A percentile compares a stretch with the other conserved stretches of the same genome.
Conservation (phyloP, 495 filamentous ascomycete genomes). For the Aspergillus ellipticus region DNA sequence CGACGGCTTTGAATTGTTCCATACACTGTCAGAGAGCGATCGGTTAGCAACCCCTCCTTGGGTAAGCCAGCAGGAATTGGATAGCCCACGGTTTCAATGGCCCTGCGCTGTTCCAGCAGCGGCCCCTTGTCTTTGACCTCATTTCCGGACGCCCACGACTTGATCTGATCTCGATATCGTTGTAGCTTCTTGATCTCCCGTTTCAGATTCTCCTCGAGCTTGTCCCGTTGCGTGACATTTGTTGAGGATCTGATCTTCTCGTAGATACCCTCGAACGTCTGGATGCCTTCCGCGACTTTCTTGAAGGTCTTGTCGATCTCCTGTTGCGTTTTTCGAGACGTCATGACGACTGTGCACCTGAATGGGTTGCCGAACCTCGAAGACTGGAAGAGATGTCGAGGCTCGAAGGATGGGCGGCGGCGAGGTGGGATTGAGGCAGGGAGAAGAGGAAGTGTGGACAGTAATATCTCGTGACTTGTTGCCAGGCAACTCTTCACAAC, state of each 20-base stretch:
- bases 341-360: slow-evolving; percentile 55
- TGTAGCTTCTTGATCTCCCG: slow-evolving; percentile 99
- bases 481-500: slow-evolving; percentile 14
- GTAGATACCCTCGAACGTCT: slow-evolving; percentile 86
- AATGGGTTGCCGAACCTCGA: slow-evolving; percentile 13
- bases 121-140: slow-evolving; percentile 99
- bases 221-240: slow-evolving; percentile 95
- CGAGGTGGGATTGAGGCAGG: background rate
- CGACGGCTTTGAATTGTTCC: slow-evolving; percentile 99
- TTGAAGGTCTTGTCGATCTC: slow-evolving; percentile 99
- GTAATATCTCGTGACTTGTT: background rate
- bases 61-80: background rate
- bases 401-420: slow-evolving; percentile 9
- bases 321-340: slow-evolving; percentile 89
- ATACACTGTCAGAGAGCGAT: slow-evolving; percentile 69
- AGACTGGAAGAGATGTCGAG: slow-evolving; percentile 13
- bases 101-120: slow-evolving; percentile 83
- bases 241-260: slow-evolving; percentile 90
- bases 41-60: background rate
- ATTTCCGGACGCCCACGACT: slow-evolving; percentile 94
- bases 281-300: slow-evolving; percentile 88
- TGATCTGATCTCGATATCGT: slow-evolving; percentile 95
- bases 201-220: slow-evolving; percentile 94
- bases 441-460: background rate
- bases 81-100: slow-evolving; percentile 82